Conservation (phyloP, 495 filamentous ascomycete species). For the Bacidia gigantensis region DNA sequence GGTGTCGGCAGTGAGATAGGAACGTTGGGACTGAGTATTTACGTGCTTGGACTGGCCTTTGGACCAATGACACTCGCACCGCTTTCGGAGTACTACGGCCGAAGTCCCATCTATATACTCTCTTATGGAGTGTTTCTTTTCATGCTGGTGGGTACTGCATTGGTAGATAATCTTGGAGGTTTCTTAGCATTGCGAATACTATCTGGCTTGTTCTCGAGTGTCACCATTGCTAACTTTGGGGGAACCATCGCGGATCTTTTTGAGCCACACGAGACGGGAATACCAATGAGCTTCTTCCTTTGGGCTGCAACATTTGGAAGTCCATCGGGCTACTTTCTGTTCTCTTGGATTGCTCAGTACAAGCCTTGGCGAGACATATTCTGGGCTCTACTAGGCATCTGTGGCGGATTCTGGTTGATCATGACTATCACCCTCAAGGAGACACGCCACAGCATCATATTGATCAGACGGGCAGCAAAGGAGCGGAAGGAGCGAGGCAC, state of each 20-base stretch:
- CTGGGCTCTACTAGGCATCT: conserved; percentile 35
- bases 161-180: conserved; percentile 18
- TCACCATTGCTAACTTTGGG: conserved; percentile 22
- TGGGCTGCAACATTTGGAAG: conserved; percentile 32
- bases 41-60: conserved; percentile 25
- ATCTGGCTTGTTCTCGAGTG: conserved; percentile 19
- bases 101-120: conserved; percentile 22
- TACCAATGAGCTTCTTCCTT: conserved; percentile 20
- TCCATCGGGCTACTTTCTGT: conserved; percentile 30
- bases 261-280: conserved; percentile 18
- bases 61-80: conserved; percentile 30
- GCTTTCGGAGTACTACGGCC: conserved; percentile 28
- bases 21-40: conserved; percentile 31
- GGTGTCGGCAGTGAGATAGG: conserved; percentile 30
- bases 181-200: conserved; percentile 19
- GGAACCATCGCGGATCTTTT: conserved; percentile 18
- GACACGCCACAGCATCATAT: conserved; percentile 28
- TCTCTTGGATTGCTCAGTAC: conserved; percentile 29
- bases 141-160: conserved; percentile 20
- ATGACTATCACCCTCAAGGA: conserved; percentile 29
- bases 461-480: conserved; percentile 13
- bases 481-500: conserved; percentile 13
- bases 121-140: conserved; percentile 21
- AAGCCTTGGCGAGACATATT: conserved; percentile 29
- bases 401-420: conserved; percentile 30